Evolutionary conservation across 208 protist species (phyloP), one percentile per base, ranked within the genome.

Genomic region (Wallacemonas sp.): DNA sequence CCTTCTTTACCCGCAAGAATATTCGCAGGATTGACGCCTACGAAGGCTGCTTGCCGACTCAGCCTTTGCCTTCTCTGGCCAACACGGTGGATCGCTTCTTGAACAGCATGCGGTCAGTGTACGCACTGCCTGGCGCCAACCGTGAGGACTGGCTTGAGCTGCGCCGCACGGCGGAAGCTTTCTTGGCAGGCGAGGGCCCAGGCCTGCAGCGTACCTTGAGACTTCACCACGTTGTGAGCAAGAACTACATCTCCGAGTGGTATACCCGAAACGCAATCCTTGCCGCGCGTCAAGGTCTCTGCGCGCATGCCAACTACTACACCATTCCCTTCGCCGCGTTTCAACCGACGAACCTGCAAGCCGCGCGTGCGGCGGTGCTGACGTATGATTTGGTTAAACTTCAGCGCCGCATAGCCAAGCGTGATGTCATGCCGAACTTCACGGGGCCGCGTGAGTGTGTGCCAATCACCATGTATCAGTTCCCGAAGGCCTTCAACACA

Each of bases 221-320:
- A 2, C 68, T 91, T 38, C 89, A 96, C 75, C 82, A 79, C 45
- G 76, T 87, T 59, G 46, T 87, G 58, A 55, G 59, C 31, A 63
- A 62, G 27, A 90, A 88, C 78, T 95, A 92, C 72, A 69, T 96
- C n/a, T 78, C 86, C 2, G 91, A 97, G 60, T 94, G 88, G 89
- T 97, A 85, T 84, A 78, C 90, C 45, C 84, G 87, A 45, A 95
- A 90, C 62, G 93, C 96, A 0, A 93, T 96, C 66, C 85, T 98
- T 11, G 49, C 79, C 36, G 75, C 82, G 3, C 88, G 92, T 28
- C 54, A 72, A 17, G 68, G 80, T 19, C 75, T 98, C 36, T 88
- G 88, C 68, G 82, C 97, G 63, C 68, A 95, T 73, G 87, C 78
- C 39, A 97, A 98, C 77, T 98, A 89, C 79, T 98, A 93, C 80